These are phyloP conservation scores for Solanum bulbocastanum DNA, from an alignment of 257 asterid species.

Conservation along the genomic window DNA sequence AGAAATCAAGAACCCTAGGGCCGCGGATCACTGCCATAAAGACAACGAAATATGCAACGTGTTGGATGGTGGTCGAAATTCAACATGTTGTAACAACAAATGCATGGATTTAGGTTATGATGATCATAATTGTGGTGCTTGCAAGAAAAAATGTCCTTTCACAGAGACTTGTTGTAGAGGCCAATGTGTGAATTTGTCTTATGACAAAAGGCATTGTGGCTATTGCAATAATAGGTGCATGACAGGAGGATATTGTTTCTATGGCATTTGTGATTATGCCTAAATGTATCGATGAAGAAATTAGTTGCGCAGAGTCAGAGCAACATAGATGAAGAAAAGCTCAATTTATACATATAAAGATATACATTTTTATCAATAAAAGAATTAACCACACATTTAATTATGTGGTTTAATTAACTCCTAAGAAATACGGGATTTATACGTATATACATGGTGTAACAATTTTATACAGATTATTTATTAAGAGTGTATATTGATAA, in stretches of 20 bases:
- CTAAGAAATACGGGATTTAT: neutral
- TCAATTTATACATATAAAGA: neutral
- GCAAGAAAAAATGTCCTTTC: constrained; percentile 41
- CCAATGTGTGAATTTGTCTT: constrained; percentile 40
- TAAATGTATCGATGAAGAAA: neutral
- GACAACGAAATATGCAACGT: constrained; percentile 32
- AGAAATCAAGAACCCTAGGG: constrained; percentile 37
- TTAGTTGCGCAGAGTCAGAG: too few relatives aligned
- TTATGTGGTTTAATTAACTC: neutral
- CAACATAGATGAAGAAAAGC: neutral
- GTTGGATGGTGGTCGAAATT: constrained; percentile 27
- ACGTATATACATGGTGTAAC: neutral
- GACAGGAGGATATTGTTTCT: constrained; percentile 32
- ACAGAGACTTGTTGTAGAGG: constrained; percentile 53
- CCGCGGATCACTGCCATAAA: constrained; percentile 47
- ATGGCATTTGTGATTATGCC: constrained; percentile 60
- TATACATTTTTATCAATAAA: neutral
- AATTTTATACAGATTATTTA: neutral
- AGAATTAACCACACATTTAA: neutral
- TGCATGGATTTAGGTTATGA: constrained; percentile 45
- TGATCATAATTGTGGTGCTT: constrained; percentile 44
- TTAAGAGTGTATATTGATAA: neutral
- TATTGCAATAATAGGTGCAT: constrained; percentile 39
- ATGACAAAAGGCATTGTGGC: constrained; percentile 56
- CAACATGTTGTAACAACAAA: constrained; percentile 61